Base-by-base conservation (phyloP, 805 yeast species). In the Isabelozyma heimii region DNA sequence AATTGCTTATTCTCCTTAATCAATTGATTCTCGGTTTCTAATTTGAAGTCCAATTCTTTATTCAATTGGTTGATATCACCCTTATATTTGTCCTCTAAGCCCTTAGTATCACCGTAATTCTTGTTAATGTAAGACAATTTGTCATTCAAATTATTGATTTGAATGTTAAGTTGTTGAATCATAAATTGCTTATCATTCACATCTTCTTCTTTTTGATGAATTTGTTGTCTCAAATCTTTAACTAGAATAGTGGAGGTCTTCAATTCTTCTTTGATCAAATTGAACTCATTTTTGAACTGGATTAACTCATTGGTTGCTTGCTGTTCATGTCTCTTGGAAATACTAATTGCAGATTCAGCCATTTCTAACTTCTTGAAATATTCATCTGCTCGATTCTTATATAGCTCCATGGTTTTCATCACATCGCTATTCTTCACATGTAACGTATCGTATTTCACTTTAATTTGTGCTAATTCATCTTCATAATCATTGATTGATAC, bases 301-400 rank as follows among this genome's bases (percentile, higher is more conserved):
- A 65, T 60, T 46, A 82, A 66, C 51, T 89, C 89, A 43, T 71
- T 70, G 43, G 65, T 68, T 4, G 85, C 73, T 37, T 71, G 58
- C 47, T 76, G 76, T 60, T 86, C 91, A 10, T 84, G 81, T 56
- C 88, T 72, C 54, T 80, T 75, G 8, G 89, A 82, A 42, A 82
- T 77, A 46, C 78, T 73, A 1, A 87, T 81, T 5, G 89, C 87
- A 44, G 84, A 75, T 60, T 91, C 97, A 2, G 94, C 91, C 44
- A 81, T 78, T 58, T 90, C 95, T 24, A 91, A 72, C 58, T 88
- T 87, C 49, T 76, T 74, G 56, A 78, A 82, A 61, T 89, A 87
- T 52, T 84, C 87, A 35, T 88, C 91, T 33, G 95, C 83, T 52
- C 96, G 79, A 14, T 73, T 66, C 59, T 83, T 85, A 66, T 87